Percentiles rank a stretch among this genome's conserved stretches.
These are phyloP conservation scores for Vicia villosa DNA, from an alignment of 306 rosid species.

Conservation along the genomic window DNA sequence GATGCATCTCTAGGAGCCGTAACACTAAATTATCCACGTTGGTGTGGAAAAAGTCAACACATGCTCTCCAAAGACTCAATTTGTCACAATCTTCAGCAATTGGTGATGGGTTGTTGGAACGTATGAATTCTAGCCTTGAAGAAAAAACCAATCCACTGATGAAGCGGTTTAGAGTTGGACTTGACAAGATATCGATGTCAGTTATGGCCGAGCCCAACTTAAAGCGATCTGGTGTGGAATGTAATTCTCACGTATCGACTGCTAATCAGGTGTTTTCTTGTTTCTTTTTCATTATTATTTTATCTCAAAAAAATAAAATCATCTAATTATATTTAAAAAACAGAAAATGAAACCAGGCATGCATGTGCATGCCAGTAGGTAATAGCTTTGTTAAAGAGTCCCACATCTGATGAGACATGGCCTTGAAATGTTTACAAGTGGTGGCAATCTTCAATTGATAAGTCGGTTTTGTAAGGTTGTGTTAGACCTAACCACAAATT, in stretches of 20 bases:
- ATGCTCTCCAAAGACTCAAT: conserved; percentile 42
- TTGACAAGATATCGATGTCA: conserved; percentile 57
- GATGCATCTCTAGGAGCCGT: conserved; percentile 80
- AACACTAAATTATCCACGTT: conserved; percentile 63
- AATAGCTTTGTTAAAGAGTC: no score
- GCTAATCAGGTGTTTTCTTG: conserved; percentile 55
- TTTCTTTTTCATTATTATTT: conserved; percentile 14
- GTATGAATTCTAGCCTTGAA: conserved; percentile 49
- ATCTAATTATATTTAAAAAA: not conserved
- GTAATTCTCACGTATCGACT: conserved; percentile 64
- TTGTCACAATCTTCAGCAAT: conserved; percentile 51
- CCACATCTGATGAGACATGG: no score
- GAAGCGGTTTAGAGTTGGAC: conserved; percentile 72
- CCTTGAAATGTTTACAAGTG: no score
- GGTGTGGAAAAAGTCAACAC: conserved; percentile 65
- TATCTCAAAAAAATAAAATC: not conserved
- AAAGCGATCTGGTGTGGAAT: conserved; percentile 65
- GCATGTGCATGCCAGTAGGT: not conserved
- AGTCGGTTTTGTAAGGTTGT: no score
- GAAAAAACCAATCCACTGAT: conserved; percentile 52
- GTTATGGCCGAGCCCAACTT: conserved; percentile 44
- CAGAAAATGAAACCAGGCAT: not conserved
- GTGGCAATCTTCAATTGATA: no score
- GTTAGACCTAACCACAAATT: no score
- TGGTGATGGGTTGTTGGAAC: conserved; percentile 52